Evolutionary conservation across 208 protist species (phyloP), one percentile per base, ranked within the genome.

Genomic region (Angomonas deanei): DNA sequence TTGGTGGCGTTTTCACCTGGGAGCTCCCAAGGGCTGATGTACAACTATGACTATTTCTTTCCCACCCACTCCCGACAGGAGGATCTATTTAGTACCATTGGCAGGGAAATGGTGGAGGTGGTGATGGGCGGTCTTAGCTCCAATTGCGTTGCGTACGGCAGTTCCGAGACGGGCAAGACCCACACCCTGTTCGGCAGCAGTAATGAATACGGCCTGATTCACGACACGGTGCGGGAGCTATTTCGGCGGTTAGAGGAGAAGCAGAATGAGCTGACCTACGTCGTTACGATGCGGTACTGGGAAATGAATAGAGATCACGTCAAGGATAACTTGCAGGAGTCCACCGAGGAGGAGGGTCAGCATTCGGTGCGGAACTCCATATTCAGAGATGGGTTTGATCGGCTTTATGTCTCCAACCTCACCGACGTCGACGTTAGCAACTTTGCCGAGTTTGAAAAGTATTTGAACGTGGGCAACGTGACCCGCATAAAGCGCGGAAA

Each of bases 41-140:
- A 94, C 65, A 76, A 94, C 76, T 94, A 88, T 42, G 91, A 96
- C 69, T 96, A 92, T 70, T 92, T 82, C 62, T 94, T 88, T 61
- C 83, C 91, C 1, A 71, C 78, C 42, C 76, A 83, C 27, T 65
- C 86, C n/a, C 80, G 77, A 5, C 86, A 93, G 58, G 66, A 86
- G 6, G 84, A 93, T 46, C 53, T 96, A 10, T 84, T 86, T 61
- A 60, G 68, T 36, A 91, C 85, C 13, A 90, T 96, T 34, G 91
- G 91, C 1, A 48, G 76, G 38, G 82, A 91, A 63, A 92, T 96
- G 86, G 82, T 96, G 28, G 88, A 96, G 63, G 54, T 92, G 21
- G 75, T 82, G 13, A 74, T 94, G 72, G 76, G 77, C 47, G 91
- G 91, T 1, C 52, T 91, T 33, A 94, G 88, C 60, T 69, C 72